Conservation (phyloP, 805 yeast genomes). For the Wickerhamiella shivajii region DNA sequence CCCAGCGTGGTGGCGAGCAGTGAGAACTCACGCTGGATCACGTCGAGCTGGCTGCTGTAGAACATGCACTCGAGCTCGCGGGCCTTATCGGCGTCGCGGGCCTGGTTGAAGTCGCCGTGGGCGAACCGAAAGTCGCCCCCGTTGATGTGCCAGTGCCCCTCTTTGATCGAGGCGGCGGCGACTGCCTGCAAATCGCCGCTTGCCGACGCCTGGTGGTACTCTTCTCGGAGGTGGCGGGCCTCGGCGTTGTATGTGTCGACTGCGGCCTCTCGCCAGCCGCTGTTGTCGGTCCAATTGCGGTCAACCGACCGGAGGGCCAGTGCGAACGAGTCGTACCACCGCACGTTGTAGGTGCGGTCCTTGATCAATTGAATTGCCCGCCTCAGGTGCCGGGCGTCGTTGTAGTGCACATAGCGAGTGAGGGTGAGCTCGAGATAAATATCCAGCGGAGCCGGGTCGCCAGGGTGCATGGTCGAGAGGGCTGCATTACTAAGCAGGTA, state of each 20-base stretch:
- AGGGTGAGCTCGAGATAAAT: no score
- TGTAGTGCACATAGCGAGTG: no score
- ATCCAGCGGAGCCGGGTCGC: no score
- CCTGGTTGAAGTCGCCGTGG: constrained; percentile 4
- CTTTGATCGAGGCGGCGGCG: constrained; percentile 4
- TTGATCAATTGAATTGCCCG: neutral
- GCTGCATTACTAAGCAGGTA: no score
- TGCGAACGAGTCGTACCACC: neutral
- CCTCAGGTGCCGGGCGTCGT: neutral
- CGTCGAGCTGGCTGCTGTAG: constrained; percentile 3
- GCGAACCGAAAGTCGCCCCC: constrained; percentile 8
- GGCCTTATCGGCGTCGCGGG: neutral
- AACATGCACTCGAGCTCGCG: neutral
- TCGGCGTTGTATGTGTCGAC: constrained; percentile 1
- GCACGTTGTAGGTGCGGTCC: neutral
- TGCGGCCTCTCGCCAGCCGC: constrained; percentile 1
- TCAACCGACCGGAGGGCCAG: neutral
- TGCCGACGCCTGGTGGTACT: constrained; percentile 1
- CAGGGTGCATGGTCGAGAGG: no score
- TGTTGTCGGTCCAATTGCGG: neutral
- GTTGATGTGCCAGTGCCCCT: constrained; percentile 4
- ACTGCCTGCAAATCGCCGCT: neutral
- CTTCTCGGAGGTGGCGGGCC: constrained; percentile 3
- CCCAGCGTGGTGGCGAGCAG: neutral
- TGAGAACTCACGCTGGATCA: constrained; percentile 3